phyloP scores from a whole-genome alignment of 2,329 filamentous ascomycete genomes.

The Fusarium brachygibbosum region DNA sequence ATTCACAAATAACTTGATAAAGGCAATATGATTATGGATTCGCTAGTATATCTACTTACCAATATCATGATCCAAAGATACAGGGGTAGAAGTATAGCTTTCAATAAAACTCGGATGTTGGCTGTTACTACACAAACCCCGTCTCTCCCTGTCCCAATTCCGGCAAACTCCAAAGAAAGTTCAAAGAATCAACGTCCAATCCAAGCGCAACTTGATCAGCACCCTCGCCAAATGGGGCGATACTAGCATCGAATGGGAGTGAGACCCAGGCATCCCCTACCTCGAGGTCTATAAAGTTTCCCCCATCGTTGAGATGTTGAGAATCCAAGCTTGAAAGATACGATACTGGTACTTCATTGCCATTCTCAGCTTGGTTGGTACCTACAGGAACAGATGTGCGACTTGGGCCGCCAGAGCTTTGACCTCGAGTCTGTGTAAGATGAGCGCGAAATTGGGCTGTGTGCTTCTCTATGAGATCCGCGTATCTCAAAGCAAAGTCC shows the following conservation, averaged over 20 bases:
- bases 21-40: no score
- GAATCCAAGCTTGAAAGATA: neutral
- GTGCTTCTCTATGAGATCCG: constrained; percentile 43
- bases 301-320: neutral
- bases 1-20: no score
- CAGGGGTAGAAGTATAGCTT: no score
- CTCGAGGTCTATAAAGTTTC: constrained; percentile 12
- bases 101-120: no score
- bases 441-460: constrained; percentile 32
- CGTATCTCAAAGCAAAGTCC: constrained; percentile 46
- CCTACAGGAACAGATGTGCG: neutral
- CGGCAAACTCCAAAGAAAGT: constrained; percentile 33
- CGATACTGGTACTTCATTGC: neutral
- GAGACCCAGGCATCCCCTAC: constrained; percentile 21
- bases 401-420: neutral
- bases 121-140: neutral
- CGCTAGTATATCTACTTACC: no score
- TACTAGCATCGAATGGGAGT: constrained; percentile 30
- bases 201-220: constrained; percentile 23
- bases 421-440: constrained; percentile 1
- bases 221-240: constrained; percentile 26
- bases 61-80: no score
- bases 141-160: constrained; percentile 16
- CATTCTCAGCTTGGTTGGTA: neutral
- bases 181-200: constrained; percentile 27